Conservation (phyloP, 2,329 filamentous ascomycete species). For the Incumbomyces delicatus region DNA sequence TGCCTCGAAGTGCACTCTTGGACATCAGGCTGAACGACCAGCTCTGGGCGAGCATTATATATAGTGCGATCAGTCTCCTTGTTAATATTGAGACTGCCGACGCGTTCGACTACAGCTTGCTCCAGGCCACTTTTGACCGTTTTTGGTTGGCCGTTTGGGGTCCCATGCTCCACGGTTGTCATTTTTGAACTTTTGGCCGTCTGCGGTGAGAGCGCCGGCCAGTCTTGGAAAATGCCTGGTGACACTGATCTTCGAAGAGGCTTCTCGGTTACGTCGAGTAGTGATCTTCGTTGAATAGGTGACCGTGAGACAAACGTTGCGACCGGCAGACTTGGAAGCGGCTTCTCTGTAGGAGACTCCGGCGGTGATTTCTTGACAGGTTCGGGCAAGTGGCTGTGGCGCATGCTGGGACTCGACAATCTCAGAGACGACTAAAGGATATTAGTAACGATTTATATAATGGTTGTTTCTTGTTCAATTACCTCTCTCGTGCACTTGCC, state of each 20-base stretch:
- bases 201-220: constrained; percentile 21
- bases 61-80: neutral
- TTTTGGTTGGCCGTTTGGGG: neutral
- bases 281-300: constrained; percentile 16
- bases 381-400: neutral
- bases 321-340: constrained; percentile 23
- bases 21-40: no score
- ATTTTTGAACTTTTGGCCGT: constrained; percentile 1
- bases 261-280: constrained; percentile 24
- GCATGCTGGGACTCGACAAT: neutral
- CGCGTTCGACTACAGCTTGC: constrained; percentile 16
- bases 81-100: constrained; percentile 14
- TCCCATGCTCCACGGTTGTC: neutral
- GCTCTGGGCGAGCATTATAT: no score
- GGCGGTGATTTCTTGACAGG: constrained; percentile 1
- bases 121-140: constrained; percentile 13
- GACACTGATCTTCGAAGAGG: constrained; percentile 21
- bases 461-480: neutral
- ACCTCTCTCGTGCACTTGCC: neutral
- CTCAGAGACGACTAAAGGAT: neutral
- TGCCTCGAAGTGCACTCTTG: no score
- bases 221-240: constrained; percentile 20
- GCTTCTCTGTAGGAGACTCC: constrained; percentile 20
- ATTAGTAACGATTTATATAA: neutral
- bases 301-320: constrained; percentile 17